Base-by-base conservation (phyloP, 2,329 filamentous ascomycete species). In the Aquanectria penicillioides region DNA sequence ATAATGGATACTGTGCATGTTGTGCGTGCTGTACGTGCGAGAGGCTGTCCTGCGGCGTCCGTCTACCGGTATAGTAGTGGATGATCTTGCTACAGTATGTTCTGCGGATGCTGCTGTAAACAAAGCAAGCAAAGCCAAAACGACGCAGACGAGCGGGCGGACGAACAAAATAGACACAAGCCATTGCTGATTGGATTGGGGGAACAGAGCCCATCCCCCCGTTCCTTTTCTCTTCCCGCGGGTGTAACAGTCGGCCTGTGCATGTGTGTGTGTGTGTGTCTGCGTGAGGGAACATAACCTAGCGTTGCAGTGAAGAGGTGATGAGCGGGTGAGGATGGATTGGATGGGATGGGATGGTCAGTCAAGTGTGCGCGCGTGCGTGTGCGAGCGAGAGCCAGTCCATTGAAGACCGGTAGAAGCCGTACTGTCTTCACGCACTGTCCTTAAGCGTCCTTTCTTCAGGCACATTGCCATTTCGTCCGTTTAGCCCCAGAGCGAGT, bases 361-460 rank as follows among this genome's bases (percentile, higher is more conserved):
- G 15, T 33, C 29, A 18, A 51, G 29, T 31, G 36, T 57, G 55
- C 40, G 34, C 48, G 34, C 53, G 43, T 52, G 48, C 29, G 26
- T 28, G 26, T 31, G 41, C 12, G 36, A 34, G 54, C 38, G 54
- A 26, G 40, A 38, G 46, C 48, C 48, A 53, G 34, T 51, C 48
- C 48, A 48, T 34, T 51, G 15, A 33, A 28, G 53, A 13, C 23
- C 33, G 13, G 37, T n/a, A 12, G 12, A 41, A 36, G 20, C 20
- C 15, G 47, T 40, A 57, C 54, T 40, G 47, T 37, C 20, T 20
- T 15, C 8, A 26, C 40, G 40, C 54, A 57, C 54, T 44, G 54
- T 58, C 38, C 33, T 53, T 52, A 48, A 52, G 55, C 48, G 41
- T 58, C 26, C 22, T 28, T 52, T 34, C 36, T 47, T 51, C 47